Evolutionary conservation across 805 yeast species (phyloP).

Genomic region (Zygosaccharomyces gambellarensis): DNA sequence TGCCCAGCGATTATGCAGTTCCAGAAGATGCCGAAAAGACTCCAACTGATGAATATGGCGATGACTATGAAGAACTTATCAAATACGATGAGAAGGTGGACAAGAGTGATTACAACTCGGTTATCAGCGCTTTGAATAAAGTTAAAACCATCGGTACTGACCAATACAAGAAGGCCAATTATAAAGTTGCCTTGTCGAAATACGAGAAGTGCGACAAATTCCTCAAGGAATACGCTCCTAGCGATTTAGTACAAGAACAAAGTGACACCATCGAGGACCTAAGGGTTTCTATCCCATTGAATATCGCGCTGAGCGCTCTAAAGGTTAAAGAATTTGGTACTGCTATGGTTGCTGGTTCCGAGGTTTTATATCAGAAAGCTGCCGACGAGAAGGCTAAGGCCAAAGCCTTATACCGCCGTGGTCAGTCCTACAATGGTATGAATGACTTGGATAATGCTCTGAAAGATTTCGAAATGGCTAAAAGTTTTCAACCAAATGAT

Average conservation of each 20-base stretch:
- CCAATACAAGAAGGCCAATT: constrained; percentile 61
- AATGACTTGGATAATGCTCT: constrained; percentile 71
- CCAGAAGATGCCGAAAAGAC: constrained; percentile 42
- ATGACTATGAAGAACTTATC: constrained; percentile 67
- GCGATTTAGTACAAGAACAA: constrained; percentile 47
- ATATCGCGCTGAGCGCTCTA: constrained; percentile 68
- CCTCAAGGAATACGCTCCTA: constrained; percentile 66
- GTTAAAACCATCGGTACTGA: constrained; percentile 77
- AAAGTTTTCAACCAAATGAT: constrained; percentile 61
- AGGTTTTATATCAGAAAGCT: constrained; percentile 57
- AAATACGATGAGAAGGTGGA: constrained; percentile 70
- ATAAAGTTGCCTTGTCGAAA: constrained; percentile 54
- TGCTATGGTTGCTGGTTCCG: constrained; percentile 55
- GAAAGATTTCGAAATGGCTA: constrained; percentile 60
- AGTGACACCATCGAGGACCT: constrained; percentile 46
- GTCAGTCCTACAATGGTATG: constrained; percentile 57
- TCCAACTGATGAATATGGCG: constrained; percentile 78
- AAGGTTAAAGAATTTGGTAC: constrained; percentile 54
- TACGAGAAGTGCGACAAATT: constrained; percentile 69
- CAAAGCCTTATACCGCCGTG: constrained; percentile 85
- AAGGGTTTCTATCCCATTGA: constrained; percentile 61
- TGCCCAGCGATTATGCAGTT: constrained; percentile 53
- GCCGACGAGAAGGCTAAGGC: constrained; percentile 66
- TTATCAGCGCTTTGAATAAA: constrained; percentile 55
- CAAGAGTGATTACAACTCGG: constrained; percentile 54